phyloP scores from a whole-genome alignment of 2,329 filamentous ascomycete genomes.

The Tolypocladium album region DNA sequence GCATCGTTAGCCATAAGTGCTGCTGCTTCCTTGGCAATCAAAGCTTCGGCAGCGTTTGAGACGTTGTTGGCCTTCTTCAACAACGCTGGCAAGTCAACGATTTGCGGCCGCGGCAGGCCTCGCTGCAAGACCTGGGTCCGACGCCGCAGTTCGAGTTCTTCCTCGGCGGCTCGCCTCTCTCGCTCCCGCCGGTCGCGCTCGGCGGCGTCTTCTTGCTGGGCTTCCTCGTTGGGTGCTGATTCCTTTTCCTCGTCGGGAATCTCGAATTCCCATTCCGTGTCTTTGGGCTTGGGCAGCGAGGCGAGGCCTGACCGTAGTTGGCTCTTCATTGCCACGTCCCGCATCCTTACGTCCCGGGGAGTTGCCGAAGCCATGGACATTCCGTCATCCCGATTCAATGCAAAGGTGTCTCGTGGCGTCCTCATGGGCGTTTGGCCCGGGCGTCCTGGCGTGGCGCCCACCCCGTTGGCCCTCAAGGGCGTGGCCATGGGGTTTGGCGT shows the following conservation, averaged over 20 bases:
- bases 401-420: slow-evolving; percentile 80
- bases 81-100: slow-evolving; percentile 60
- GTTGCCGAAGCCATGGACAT: slow-evolving; percentile 63
- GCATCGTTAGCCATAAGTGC: slow-evolving; percentile 76
- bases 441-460: slow-evolving; percentile 56
- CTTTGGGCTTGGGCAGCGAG: slow-evolving; percentile 81
- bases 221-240: slow-evolving; percentile 28
- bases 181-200: slow-evolving; percentile 71
- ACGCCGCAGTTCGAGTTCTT: slow-evolving; percentile 69
- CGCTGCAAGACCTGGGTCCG: slow-evolving; percentile 89
- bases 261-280: slow-evolving; percentile 89
- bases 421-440: slow-evolving; percentile 75
- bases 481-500: slow-evolving; percentile 96
- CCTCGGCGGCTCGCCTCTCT: slow-evolving; percentile 58
- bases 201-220: slow-evolving; percentile 49
- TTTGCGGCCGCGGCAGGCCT: slow-evolving; percentile 64
- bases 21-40: slow-evolving; percentile 69
- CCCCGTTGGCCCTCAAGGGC: slow-evolving; percentile 58
- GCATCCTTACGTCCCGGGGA: slow-evolving; percentile 62
- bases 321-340: slow-evolving; percentile 57
- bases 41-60: slow-evolving; percentile 51
- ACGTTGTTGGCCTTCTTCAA: slow-evolving; percentile 51
- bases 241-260: slow-evolving; percentile 74
- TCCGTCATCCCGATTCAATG: slow-evolving; percentile 63
- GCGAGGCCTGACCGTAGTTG: slow-evolving; percentile 65